These are phyloP conservation scores for Amaranthus tricolor DNA, from an alignment of 179 eudicot species.

Conservation along the genomic window DNA sequence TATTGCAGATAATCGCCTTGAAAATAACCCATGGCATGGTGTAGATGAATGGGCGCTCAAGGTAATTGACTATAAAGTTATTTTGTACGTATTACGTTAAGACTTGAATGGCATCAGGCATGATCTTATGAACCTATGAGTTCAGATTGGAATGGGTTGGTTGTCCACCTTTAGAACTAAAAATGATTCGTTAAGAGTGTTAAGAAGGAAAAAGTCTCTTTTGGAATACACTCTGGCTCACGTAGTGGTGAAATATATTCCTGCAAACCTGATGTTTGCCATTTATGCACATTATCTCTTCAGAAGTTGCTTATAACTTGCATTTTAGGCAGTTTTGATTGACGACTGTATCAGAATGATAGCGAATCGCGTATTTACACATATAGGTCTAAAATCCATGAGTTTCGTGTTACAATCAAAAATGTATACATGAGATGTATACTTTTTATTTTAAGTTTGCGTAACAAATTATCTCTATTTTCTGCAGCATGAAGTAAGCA, in stretches of 20 bases:
- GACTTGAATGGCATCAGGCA: not conserved
- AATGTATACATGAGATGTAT: not conserved
- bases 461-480: not conserved
- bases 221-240: not conserved
- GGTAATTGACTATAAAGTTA: conserved; percentile 37
- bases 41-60: conserved; percentile 72
- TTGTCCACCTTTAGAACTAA: no score
- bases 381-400: not conserved
- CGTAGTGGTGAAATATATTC: not conserved
- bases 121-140: not conserved
- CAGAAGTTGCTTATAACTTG: not conserved
- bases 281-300: not conserved
- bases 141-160: not conserved
- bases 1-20: conserved; percentile 74
- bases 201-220: not conserved
- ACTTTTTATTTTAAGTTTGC: not conserved
- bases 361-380: not conserved
- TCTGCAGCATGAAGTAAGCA: conserved; percentile 78
- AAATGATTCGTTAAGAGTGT: not conserved
- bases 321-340: not conserved
- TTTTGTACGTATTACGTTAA: not conserved
- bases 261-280: not conserved
- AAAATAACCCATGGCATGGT: conserved; percentile 86
- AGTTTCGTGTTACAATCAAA: not conserved
- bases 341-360: not conserved